Conservation (phyloP, 108 stramenopile species). For the Pseudonitzschia delicatissima region DNA sequence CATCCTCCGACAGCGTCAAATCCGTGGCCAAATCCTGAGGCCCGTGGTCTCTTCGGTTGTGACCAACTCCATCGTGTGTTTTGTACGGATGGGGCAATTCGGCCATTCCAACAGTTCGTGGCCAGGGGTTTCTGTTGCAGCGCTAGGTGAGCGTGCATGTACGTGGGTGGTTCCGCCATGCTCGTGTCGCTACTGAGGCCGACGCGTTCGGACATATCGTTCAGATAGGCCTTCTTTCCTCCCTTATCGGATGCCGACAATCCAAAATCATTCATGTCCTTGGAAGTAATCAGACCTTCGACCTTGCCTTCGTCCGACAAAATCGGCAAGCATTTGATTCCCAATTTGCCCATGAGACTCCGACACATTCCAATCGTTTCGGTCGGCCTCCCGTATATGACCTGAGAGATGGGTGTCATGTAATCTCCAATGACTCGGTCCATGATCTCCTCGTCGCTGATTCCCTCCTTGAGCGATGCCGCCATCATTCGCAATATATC, state of each 20-base stretch:
- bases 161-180: conserved; percentile 86
- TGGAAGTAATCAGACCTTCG: conserved; percentile 85
- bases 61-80: conserved; percentile 63
- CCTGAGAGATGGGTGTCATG: conserved; percentile 85
- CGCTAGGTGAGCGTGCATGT: conserved; percentile 59
- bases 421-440: conserved; percentile 36
- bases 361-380: conserved; percentile 87
- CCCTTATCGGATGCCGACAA: conserved; percentile 80
- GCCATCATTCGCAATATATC: conserved; percentile 78
- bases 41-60: conserved; percentile 69
- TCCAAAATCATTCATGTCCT: conserved; percentile 87
- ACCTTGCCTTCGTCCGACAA: conserved; percentile 72
- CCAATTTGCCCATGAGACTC: conserved; percentile 83
- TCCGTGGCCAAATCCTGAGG: conserved; percentile 62
- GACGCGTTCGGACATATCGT: conserved; percentile 84
- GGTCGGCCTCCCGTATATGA: conserved; percentile 77
- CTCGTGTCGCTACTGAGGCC: conserved; percentile 77
- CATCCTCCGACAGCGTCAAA: conserved; percentile 85
- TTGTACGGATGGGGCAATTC: conserved; percentile 96
- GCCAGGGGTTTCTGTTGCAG: conserved; percentile 69
- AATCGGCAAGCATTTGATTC: conserved; percentile 91
- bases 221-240: conserved; percentile 89
- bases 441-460: conserved; percentile 43
- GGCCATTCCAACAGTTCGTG: conserved; percentile 69
- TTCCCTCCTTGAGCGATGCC: conserved; percentile 46